These are phyloP conservation scores for Simmondsia chinensis DNA, from an alignment of 148 eudicot species.

Conservation along the genomic window DNA sequence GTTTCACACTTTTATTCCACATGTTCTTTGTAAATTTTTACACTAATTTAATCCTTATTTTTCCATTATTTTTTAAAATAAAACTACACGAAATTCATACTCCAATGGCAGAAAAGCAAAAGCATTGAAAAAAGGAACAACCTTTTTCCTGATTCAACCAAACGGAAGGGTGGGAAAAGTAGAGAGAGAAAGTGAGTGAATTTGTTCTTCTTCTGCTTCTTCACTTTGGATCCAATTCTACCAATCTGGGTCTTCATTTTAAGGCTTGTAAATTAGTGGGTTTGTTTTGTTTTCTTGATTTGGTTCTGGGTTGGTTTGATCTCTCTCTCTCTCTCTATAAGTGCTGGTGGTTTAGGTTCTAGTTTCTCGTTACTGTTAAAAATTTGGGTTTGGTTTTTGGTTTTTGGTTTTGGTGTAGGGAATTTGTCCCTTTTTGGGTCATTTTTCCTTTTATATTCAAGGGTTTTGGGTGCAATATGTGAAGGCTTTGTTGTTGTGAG, in stretches of 20 bases:
- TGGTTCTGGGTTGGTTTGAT: conserved; percentile 6
- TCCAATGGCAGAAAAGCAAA: not conserved
- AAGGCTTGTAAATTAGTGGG: conserved; percentile 30
- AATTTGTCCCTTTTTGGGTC: conserved; percentile 26
- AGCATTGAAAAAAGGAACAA: conserved; percentile 4
- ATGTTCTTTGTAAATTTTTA: no score
- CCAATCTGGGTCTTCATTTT: conserved; percentile 21
- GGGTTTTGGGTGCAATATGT: conserved; percentile 1
- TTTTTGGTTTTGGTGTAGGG: conserved; percentile 37
- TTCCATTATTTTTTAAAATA: not conserved
- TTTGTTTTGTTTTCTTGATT: conserved; percentile 20
- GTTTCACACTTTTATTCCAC: conserved; percentile 12
- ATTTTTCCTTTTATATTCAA: conserved; percentile 7
- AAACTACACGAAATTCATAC: not conserved
- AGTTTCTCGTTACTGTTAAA: not conserved
- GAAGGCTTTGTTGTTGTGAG: not conserved
- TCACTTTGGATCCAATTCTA: conserved; percentile 17
- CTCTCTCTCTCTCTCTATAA: conserved; percentile 3
- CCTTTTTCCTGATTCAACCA: conserved; percentile 2
- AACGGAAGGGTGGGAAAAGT: conserved; percentile 13
- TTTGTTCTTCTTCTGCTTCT: conserved; percentile 35
- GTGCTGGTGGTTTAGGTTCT: no score
- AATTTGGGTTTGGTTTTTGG: conserved; percentile 28
- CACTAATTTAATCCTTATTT: no score
- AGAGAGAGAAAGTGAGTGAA: conserved; percentile 13